A percentile compares a stretch with the other conserved stretches of the same genome.
Evolutionary conservation across 179 eudicot genomes (phyloP).

Genomic region (Corrigiola litoralis): DNA sequence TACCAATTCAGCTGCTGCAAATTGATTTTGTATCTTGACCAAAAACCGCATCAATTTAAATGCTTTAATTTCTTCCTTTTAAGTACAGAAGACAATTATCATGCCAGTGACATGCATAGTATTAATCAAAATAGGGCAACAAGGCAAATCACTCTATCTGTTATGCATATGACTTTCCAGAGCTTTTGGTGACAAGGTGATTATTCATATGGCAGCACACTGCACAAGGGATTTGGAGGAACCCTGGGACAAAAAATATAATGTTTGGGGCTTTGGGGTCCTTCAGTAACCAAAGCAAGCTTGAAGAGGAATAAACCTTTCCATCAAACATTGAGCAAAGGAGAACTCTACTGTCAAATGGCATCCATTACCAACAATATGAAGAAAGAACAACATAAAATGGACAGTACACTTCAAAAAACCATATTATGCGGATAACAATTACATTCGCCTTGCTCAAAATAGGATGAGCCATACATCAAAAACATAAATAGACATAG

Average conservation of each 20-base stretch:
- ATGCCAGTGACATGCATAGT: neutral
- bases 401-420: too few relatives aligned
- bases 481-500: slow-evolving; percentile 5
- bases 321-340: slow-evolving; percentile 3
- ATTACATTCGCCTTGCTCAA: too few relatives aligned
- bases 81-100: neutral
- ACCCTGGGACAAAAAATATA: neutral
- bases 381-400: neutral
- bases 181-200: neutral
- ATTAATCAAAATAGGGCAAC: neutral
- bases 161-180: neutral
- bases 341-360: neutral
- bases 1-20: neutral
- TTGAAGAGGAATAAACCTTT: neutral
- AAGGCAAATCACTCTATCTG: neutral
- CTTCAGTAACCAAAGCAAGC: neutral
- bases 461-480: neutral
- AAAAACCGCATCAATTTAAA: too few relatives aligned
- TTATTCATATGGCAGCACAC: neutral
- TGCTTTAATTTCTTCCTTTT: neutral
- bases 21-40: neutral
- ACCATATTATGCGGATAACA: too few relatives aligned
- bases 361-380: neutral
- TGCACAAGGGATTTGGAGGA: neutral
- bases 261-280: neutral